Evolutionary conservation across 169 alveolate species (phyloP), one percentile per base, ranked within the genome.

Genomic region (Plasmodium chabaudi): DNA sequence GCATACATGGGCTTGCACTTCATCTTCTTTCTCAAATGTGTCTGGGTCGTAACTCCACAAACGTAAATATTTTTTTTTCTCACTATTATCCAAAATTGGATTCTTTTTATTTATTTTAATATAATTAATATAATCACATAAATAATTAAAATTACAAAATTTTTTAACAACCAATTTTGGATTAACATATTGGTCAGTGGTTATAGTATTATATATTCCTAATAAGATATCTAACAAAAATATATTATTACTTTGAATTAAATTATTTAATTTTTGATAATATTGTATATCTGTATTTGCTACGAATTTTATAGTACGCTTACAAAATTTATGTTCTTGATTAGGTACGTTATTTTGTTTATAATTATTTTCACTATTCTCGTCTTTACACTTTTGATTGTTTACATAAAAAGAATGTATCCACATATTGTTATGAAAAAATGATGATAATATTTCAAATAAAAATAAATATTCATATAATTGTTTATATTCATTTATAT

Each of bases 161-260:
- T 82, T 82, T 70, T 60, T 67, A 17, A 65, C 0, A 42, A 21
- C 17, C 1, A 25, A 39, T 59, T 65, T 82, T 15, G 68, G 56
- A 55, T 82, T 34, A 13, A 25, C 49, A 10, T 61, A 39, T 67
- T 47, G 2, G 10, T 59, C 60, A 12, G 21, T 59, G 5, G 27
- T 21, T 44, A 71, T 44, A 64, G 53, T 42, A 53, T 67, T 9
- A 57, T 65, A 82, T 15, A 68, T 55, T 6, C 27, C 47, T 25
- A 82, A 82, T 5, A 82, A 59, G 3, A 82, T 67, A 56, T 82
- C 90, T 59, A 82, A 13, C 49, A 82, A 53, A 27, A 82, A 47
- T 44, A 82, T 55, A 44, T 82, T 49, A 67, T 67, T 57, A 44
- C 46, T 68, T 82, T 13, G 4, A 3, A 67, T 53, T 27, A 19